Base-by-base conservation (phyloP, 192 early-diverging fungal genomes). In the Thamnidium elegans region DNA sequence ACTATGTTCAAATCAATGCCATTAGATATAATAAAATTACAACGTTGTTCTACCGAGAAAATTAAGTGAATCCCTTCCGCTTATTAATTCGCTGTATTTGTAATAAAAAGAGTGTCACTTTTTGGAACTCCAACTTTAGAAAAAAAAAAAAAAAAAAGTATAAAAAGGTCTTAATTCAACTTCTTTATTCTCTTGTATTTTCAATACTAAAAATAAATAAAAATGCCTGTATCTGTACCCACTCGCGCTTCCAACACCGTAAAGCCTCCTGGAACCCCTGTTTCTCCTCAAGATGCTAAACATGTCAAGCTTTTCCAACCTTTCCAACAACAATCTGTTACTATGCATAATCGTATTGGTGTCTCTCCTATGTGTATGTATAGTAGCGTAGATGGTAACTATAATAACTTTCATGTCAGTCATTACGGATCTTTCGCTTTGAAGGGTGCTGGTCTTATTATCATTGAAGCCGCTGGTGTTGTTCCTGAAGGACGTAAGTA, bases 321-420 rank as follows among this genome's bases (percentile, higher is more conserved):
- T 0, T 70, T 93, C 32, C 84, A 69, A 0, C 72, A 92, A 63
- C 84, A 90, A 55, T 70, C 72, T 3, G 55, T 89, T 34, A 87
- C 80, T 13, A 77, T 92, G 60, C 88, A 89, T 50, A 96, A 95
- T 78, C 84, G 92, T 19, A 70, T 90, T 20, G 78, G 74, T 4
- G 86, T 92, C 43, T 82, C 89, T 19, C 93, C 93, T 51, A 95
- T 93, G 92, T 93, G 92, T 78, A 86, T 81, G 82, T 92, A 90
- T 73, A 85, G 85, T 15, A 69, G 81, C 5, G 60, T 81, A 10
- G 85, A 91, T 67, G 92, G 90, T 0, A 80, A 79, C 48, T 65
- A 84, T 21, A 89, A 76, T 13, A 82, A 90, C 68, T 89, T 81
- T 54, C 88, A 92, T 51, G 50, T 90, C 1, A 81, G 72, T 14